phyloP scores from a whole-genome alignment of 768 basidiomycete genomes.

The Pulveroboletus sp. region DNA sequence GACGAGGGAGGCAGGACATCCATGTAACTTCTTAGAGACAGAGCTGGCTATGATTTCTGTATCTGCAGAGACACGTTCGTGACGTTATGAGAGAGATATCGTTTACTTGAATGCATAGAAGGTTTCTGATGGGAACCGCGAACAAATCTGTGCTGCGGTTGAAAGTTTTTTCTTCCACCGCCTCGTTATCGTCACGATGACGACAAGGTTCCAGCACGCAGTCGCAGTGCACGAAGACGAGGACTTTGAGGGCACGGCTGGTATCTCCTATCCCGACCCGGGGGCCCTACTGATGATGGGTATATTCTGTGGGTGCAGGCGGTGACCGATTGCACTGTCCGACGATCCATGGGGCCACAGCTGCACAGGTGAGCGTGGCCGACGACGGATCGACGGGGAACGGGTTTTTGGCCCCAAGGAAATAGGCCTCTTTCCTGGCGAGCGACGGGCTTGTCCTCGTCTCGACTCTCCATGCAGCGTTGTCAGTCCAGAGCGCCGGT shows the following conservation, averaged over 20 bases:
- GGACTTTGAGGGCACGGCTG: not conserved
- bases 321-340: not conserved
- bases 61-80: not conserved
- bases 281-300: not conserved
- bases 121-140: not conserved
- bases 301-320: not conserved
- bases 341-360: too few species aligned
- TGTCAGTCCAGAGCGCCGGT: too few species aligned
- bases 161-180: not conserved
- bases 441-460: too few species aligned
- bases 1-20: not conserved
- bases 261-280: not conserved
- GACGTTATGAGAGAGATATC: not conserved
- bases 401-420: too few species aligned
- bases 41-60: not conserved
- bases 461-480: too few species aligned
- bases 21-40: conserved; percentile 3
- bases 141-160: not conserved
- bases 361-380: too few species aligned
- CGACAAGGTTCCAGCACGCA: not conserved
- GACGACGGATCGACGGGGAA: too few species aligned
- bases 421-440: too few species aligned
- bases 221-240: not conserved
- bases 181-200: not conserved
- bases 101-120: not conserved